Evolutionary conservation across 2,329 filamentous ascomycete species (phyloP), one percentile per base, ranked within the genome.

Genomic region (Pyrenochaeta sp.): DNA sequence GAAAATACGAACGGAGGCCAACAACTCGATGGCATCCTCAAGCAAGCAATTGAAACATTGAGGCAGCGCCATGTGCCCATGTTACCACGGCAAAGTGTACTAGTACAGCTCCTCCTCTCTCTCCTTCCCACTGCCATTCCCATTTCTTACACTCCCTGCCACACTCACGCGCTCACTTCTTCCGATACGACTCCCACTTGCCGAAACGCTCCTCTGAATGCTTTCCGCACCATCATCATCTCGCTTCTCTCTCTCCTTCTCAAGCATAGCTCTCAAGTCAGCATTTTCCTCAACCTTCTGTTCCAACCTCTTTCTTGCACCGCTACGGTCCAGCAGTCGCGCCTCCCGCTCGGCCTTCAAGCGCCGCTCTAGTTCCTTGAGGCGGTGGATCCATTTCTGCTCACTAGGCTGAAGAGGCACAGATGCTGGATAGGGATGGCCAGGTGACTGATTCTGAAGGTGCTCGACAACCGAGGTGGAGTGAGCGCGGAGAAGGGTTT

Each of bases 311-410:
- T 92, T 90, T 49, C 91, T 81, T 23, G 94, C 94, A 20, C 92
- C 92, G 42, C 85, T 89, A 3, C 95, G 86, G 77, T 99, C 95
- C 52, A 96, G 81, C 47, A 96, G 81, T 39, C 95, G 81, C 1
- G 88, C 92, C 75, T 98, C 95, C 12, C 95, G 82, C 78, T 99
- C 95, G 40, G 90, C 88, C 75, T 97, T 96, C 15, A 99, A 81
- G 64, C 96, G 87, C 61, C 89, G 85, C 80, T 99, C 95, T 63
- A 98, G 80, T 71, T 98, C 93, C 51, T 91, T 87, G 30, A 98
- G 81, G 6, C 95, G 82, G 59, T 96, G 85, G 60, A 96, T 87
- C 91, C 92, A 97, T 63, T 90, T 86, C 61, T 90, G 88, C 64
- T 94, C 89, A 33, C 81, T 81, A 1, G 79, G 78, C 44, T 79